Conservation (phyloP, 768 basidiomycete species). For the Boletales sp. region DNA sequence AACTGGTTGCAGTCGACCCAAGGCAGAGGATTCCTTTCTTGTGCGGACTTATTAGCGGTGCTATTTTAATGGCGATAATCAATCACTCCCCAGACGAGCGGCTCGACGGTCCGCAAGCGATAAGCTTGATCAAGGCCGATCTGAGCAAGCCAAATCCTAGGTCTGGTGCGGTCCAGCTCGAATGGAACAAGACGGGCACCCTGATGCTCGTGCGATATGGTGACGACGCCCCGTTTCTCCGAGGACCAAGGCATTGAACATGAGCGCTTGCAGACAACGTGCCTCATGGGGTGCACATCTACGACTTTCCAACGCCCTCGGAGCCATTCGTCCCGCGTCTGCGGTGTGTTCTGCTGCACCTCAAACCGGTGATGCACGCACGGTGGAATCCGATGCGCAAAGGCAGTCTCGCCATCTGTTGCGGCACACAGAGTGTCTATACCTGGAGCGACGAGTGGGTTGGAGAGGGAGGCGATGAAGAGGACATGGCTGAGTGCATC, state of each 20-base stretch:
- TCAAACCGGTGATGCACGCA: constrained; percentile 58
- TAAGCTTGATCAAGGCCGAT: constrained; percentile 51
- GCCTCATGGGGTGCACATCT: constrained; percentile 65
- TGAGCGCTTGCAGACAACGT: constrained; percentile 46
- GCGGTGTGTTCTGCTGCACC: constrained; percentile 65
- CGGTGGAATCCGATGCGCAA: constrained; percentile 85
- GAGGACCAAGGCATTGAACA: background rate
- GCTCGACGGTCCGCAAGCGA: constrained; percentile 50
- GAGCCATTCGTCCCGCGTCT: constrained; percentile 58
- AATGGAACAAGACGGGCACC: constrained; percentile 78
- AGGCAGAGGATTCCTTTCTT: constrained; percentile 85
- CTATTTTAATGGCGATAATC: background rate
- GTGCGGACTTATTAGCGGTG: constrained; percentile 38
- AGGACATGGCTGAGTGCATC: constrained; percentile 86
- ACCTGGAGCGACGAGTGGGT: constrained; percentile 85
- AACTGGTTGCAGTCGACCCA: constrained; percentile 83
- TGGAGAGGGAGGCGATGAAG: constrained; percentile 51
- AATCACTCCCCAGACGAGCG: constrained; percentile 53
- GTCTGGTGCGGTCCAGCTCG: constrained; percentile 65
- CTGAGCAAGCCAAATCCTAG: constrained; percentile 61
- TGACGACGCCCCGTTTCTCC: constrained; percentile 26
- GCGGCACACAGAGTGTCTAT: constrained; percentile 63
- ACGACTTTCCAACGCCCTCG: constrained; percentile 61
- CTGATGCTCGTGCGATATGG: constrained; percentile 74
- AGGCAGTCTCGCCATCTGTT: constrained; percentile 65